These are phyloP conservation scores for Prinsepia uniflora DNA, from an alignment of 306 rosid species.

Conservation along the genomic window DNA sequence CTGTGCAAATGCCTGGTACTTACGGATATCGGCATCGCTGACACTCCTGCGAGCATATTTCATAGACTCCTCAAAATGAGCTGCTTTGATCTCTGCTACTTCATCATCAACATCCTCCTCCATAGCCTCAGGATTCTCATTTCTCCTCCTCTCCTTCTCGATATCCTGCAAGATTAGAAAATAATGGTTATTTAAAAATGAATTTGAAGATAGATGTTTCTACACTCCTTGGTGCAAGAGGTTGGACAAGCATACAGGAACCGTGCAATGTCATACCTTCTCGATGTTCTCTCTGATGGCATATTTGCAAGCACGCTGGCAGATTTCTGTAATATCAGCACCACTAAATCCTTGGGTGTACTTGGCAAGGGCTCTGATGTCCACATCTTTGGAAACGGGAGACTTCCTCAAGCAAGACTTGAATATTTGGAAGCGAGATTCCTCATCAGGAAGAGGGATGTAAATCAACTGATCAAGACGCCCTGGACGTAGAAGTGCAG, in stretches of 20 bases:
- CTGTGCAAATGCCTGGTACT: constrained; percentile 94
- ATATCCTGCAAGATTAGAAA: constrained; percentile 56
- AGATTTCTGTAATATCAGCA: constrained; percentile 94
- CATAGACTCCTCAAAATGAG: constrained; percentile 97
- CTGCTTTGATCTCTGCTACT: constrained; percentile 84
- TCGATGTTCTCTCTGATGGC: constrained; percentile 97
- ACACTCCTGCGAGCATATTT: constrained; percentile 95
- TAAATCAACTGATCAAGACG: constrained; percentile 96
- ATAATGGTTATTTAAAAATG: not conserved
- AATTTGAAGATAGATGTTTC: not conserved
- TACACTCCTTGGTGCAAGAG: not conserved
- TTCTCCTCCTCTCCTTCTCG: constrained; percentile 83
- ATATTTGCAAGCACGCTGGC: constrained; percentile 95
- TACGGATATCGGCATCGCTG: constrained; percentile 95
- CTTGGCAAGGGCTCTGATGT: constrained; percentile 88
- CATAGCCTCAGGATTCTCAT: constrained; percentile 90
- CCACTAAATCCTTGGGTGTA: constrained; percentile 97
- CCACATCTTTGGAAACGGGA: constrained; percentile 84
- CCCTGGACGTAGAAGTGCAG: constrained; percentile 96
- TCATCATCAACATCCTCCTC: constrained; percentile 92
- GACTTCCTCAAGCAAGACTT: constrained; percentile 95
- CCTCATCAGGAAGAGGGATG: constrained; percentile 97
- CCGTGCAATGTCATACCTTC: constrained; percentile 49
- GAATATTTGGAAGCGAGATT: constrained; percentile 78
- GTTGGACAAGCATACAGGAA: not conserved